A percentile compares a stretch with the other conserved stretches of the same genome.
These are phyloP conservation scores for Lentinula novae-zelandiae DNA, from an alignment of 1,284 basidiomycete genomes.

Conservation along the genomic window DNA sequence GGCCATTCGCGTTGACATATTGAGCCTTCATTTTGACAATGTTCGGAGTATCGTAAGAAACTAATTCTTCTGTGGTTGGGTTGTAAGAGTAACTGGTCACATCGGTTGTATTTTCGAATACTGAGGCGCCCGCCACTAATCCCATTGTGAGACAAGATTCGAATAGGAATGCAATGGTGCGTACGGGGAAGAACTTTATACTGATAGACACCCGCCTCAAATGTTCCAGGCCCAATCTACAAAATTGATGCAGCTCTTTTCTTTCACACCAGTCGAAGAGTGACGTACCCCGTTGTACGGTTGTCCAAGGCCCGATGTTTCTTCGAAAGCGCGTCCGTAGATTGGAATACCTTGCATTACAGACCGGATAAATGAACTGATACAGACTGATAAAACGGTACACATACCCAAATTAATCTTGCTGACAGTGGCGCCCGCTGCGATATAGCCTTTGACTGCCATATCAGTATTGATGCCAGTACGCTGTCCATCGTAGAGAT, in stretches of 20 bases:
- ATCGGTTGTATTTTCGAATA: slow-evolving; percentile 69
- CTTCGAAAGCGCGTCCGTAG: slow-evolving; percentile 83
- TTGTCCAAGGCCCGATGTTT: slow-evolving; percentile 71
- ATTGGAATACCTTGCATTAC: slow-evolving; percentile 63
- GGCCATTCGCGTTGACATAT: slow-evolving; percentile 62
- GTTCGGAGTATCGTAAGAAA: slow-evolving; percentile 81
- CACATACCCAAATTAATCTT: slow-evolving; percentile 77
- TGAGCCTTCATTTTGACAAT: slow-evolving; percentile 73
- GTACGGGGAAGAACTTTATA: slow-evolving; percentile 72
- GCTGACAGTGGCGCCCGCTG: slow-evolving; percentile 61
- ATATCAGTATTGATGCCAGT: slow-evolving; percentile 68
- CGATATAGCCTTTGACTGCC: slow-evolving; percentile 65
- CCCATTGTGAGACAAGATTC: neutral
- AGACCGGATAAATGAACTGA: too few relatives aligned
- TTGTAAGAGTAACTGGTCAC: slow-evolving; percentile 83
- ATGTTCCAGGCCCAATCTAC: slow-evolving; percentile 74
- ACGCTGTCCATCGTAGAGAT: slow-evolving; percentile 64
- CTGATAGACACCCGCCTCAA: slow-evolving; percentile 68
- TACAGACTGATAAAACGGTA: neutral
- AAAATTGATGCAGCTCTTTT: neutral
- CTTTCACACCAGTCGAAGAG: neutral
- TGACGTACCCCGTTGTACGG: slow-evolving; percentile 68
- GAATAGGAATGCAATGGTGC: slow-evolving; percentile 11
- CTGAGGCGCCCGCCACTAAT: slow-evolving; percentile 54
- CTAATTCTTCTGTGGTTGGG: slow-evolving; percentile 52